These are phyloP conservation scores for Chaetoscypha palmicola DNA, from an alignment of 2,329 filamentous ascomycete species.

Conservation along the genomic window DNA sequence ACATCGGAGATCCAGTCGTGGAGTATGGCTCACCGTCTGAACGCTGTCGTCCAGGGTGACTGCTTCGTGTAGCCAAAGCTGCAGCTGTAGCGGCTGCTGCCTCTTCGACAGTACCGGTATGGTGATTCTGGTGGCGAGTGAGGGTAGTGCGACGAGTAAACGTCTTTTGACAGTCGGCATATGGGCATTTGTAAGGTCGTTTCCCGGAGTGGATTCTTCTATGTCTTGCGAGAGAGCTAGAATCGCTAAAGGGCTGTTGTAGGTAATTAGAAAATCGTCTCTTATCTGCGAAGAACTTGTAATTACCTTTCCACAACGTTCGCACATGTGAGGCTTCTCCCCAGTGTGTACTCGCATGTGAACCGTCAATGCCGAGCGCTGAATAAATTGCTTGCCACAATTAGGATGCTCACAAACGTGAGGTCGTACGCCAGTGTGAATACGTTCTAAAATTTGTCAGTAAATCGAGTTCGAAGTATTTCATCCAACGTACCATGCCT, in stretches of 20 bases:
- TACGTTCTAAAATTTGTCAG: slow-evolving; percentile 61
- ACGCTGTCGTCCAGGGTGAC: slow-evolving; percentile 44
- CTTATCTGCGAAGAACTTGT: background rate
- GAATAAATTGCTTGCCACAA: slow-evolving; percentile 96
- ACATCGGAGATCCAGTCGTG: slow-evolving; percentile 64
- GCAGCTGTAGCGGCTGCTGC: slow-evolving; percentile 83
- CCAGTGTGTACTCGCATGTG: slow-evolving; percentile 94
- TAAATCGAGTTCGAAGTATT: background rate
- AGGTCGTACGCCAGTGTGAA: slow-evolving; percentile 84
- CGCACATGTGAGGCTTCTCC: slow-evolving; percentile 97
- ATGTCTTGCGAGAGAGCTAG: slow-evolving; percentile 86
- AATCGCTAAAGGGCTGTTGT: slow-evolving; percentile 84
- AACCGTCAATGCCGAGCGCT: slow-evolving; percentile 89
- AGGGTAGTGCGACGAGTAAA: slow-evolving; percentile 94
- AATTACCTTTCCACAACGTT: slow-evolving; percentile 85
- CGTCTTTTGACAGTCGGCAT: slow-evolving; percentile 95
- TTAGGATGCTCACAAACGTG: slow-evolving; percentile 85
- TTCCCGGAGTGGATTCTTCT: slow-evolving; percentile 93
- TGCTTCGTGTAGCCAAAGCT: slow-evolving; percentile 55
- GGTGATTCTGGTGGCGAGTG: slow-evolving; percentile 91
- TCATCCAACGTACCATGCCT: slow-evolving; percentile 69
- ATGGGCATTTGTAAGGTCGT: slow-evolving; percentile 94
- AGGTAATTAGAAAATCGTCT: slow-evolving; percentile 20
- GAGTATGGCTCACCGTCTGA: slow-evolving; percentile 68
- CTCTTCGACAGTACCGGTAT: slow-evolving; percentile 91